Evolutionary conservation across 192 early-diverging fungal genomes (phyloP), one percentile per base, ranked within the genome.

Genomic region (Podila clonocystis): DNA sequence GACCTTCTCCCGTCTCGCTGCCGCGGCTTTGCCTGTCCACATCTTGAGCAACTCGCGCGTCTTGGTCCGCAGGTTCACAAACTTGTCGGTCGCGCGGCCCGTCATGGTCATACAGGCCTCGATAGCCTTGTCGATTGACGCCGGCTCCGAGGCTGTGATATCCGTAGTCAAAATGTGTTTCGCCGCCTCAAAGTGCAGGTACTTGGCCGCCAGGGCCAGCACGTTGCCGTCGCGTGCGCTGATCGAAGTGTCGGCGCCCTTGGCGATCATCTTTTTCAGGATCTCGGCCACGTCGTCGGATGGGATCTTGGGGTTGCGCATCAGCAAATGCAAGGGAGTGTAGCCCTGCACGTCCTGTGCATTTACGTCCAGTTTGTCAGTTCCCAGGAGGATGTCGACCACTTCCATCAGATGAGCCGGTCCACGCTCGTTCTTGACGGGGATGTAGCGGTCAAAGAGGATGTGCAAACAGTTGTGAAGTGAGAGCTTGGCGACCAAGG

Each of bases 291-390:
- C 82, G 86, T 59, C 86, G 91, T 82, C 88, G 93, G 26, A 92
- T 93, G 69, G 96, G 94, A 87, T 97, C 94, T 63, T 95, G 93
- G 86, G 96, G 94, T 85, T 99, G 93, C 79, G 93, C 94, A 63
- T 93, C 94, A 38, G 93, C 93, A 74, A 91, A 95, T 72, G 77
- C 57, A 80, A 45, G 12, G 77, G 66, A 8, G 77, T 73, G 20
- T 73, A 33, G 0, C 77, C 70, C 28, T 72, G 71, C 2, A 64
- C 58, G 65, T 80, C 77, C 77, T 30, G 19, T 1, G 67, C 70
- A n/a, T 80, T 80, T 31, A 73, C 66, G 33, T 80, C 67, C 12
- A 73, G 26, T 26, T 55, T 49, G 6, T 58, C 66, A 0, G 59
- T 30, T 0, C 28, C 64, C 41, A 80, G 22, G 24, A 80, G 63